phyloP scores from a whole-genome alignment of 2,329 filamentous ascomycete species.

The Fusarium oligoseptatum region DNA sequence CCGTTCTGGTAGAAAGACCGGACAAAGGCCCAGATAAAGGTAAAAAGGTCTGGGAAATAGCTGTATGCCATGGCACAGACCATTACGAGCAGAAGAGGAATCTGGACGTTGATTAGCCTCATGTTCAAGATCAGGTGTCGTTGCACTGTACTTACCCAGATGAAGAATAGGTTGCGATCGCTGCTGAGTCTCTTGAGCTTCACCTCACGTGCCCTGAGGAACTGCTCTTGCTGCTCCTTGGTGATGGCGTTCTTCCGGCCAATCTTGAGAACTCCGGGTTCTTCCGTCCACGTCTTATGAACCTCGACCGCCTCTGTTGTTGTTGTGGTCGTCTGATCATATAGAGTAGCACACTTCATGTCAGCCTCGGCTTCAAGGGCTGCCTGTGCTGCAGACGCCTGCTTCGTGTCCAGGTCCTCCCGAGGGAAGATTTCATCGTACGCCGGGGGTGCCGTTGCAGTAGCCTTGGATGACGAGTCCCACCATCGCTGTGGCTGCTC shows the following conservation, averaged over 20 bases:
- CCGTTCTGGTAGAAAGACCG: constrained; percentile 50
- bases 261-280: constrained; percentile 65
- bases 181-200: constrained; percentile 74
- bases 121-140: background rate
- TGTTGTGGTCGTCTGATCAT: constrained; percentile 58
- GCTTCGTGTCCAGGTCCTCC: constrained; percentile 66
- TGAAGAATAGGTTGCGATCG: constrained; percentile 76
- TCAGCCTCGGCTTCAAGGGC: constrained; percentile 71
- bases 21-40: constrained; percentile 51
- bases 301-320: constrained; percentile 54
- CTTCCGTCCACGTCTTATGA: constrained; percentile 56
- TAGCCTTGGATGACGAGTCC: constrained; percentile 69
- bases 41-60: constrained; percentile 63
- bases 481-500: constrained; percentile 69
- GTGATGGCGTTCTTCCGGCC: constrained; percentile 74
- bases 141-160: constrained; percentile 68
- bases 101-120: constrained; percentile 53
- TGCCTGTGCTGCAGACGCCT: constrained; percentile 69
- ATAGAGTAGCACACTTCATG: constrained; percentile 66
- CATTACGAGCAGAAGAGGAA: constrained; percentile 64
- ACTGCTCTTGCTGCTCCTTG: constrained; percentile 73
- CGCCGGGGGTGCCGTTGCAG: constrained; percentile 72
- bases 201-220: constrained; percentile 71
- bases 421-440: constrained; percentile 84
- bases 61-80: constrained; percentile 64